phyloP scores from a whole-genome alignment of 2,329 filamentous ascomycete species.

The Didymella keratinophila region DNA sequence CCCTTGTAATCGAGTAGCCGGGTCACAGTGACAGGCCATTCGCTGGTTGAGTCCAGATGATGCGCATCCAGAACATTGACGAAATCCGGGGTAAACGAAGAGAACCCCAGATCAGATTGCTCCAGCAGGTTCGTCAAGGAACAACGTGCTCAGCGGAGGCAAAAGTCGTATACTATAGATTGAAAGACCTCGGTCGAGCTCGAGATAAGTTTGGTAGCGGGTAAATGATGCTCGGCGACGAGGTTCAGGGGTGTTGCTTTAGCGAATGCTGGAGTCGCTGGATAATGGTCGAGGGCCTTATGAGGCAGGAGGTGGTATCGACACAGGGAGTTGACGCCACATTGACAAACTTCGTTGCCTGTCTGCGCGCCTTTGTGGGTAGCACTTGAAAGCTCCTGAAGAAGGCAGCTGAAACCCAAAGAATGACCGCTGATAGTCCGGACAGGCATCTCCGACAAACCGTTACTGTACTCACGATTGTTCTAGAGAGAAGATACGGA shows the following conservation, averaged over 20 bases:
- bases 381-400: neutral
- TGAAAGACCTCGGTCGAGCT: conserved; percentile 29
- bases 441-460: neutral
- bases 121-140: neutral
- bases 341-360: neutral
- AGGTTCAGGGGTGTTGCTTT: conserved; percentile 9
- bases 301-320: conserved; percentile 1
- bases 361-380: neutral
- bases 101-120: neutral
- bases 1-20: conserved; percentile 5
- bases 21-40: conserved; percentile 3
- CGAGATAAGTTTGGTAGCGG: conserved; percentile 11
- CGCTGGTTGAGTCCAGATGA: neutral
- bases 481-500: neutral
- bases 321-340: neutral
- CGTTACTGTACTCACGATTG: neutral
- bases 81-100: conserved; percentile 9
- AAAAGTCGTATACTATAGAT: conserved; percentile 27
- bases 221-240: conserved; percentile 15
- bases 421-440: neutral
- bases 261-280: conserved; percentile 5
- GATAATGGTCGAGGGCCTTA: neutral
- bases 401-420: neutral
- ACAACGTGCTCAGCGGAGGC: conserved; percentile 1
- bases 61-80: conserved; percentile 7